Base-by-base conservation (phyloP, 139 green algal genomes). In the Chlorella sp. region DNA sequence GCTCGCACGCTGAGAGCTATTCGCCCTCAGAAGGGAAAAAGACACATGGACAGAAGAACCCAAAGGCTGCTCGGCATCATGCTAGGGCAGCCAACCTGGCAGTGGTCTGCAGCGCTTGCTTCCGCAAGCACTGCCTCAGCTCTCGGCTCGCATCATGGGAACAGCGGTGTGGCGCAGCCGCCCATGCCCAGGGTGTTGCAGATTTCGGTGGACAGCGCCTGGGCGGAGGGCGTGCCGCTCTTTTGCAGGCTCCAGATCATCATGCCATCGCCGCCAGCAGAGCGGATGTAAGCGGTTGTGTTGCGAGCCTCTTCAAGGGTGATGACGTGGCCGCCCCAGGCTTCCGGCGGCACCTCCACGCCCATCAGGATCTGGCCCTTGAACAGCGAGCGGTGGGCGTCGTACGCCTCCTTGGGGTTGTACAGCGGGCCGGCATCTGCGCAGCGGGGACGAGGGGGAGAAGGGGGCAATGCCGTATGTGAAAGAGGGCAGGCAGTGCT, bases 331-430 rank as follows among this genome's bases (percentile, higher is more conserved):
- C 85, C 79, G 16, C 79, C 79, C 80, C 86, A 89, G 13, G 87
- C 83, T 76, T 92, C 89, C 1, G 79, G 79, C 11, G 89, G 74
- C 30, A 92, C 87, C 89, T 92, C 68, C 51, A 92, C 74, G 11
- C 89, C 89, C 15, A 92, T 74, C 20, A 85, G 72, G 30, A 92
- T 81, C 3, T 84, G 56, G 74, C 82, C 79, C 12, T 26, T 88
- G 73, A 80, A 81, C 51, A 87, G 91, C 12, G 55, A 78, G 26
- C 83, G 38, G 81, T 92, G 85, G 0, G 87, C 87, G 60, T 83
- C 78, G 47, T 87, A 85, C 16, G 73, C 71, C 75, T 90, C 83
- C 15, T 63, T 80, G 1, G 69, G 73, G 68, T 88, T 60, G 64
- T 89, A 92, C 9, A 71, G 55, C 18, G 74, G 87, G 39, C 89